These are phyloP conservation scores for Candida verbasci DNA, from an alignment of 805 yeast genomes.

Conservation along the genomic window DNA sequence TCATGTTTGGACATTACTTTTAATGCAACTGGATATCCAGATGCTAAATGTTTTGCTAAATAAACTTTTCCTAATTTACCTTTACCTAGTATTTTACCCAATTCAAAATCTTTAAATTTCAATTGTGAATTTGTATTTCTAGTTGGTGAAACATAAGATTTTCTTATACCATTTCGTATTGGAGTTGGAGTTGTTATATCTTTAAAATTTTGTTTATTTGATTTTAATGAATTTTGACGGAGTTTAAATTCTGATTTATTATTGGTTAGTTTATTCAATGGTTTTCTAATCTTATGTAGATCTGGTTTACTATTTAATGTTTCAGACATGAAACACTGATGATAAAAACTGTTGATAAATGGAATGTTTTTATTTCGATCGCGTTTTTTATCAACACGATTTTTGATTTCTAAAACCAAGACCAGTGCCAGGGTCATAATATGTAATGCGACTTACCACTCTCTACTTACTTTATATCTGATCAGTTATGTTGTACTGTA, in stretches of 20 bases:
- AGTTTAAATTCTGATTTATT: conserved; percentile 1
- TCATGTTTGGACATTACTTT: conserved; percentile 89
- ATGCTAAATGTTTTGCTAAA: conserved; percentile 70
- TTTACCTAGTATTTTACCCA: conserved; percentile 83
- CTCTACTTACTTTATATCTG: too few relatives aligned
- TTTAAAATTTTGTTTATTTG: neutral
- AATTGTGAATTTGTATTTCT: neutral
- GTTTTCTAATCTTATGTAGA: conserved; percentile 1
- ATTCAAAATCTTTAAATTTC: conserved; percentile 58
- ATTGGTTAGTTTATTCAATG: conserved; percentile 2
- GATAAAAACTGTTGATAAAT: too few relatives aligned
- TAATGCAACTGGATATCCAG: conserved; percentile 83
- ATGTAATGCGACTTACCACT: too few relatives aligned
- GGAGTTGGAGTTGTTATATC: conserved; percentile 5
- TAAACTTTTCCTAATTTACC: conserved; percentile 94
- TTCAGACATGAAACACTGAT: too few relatives aligned
- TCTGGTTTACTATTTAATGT: too few relatives aligned
- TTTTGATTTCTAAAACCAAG: too few relatives aligned
- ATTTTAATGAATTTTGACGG: neutral
- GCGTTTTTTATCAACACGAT: too few relatives aligned
- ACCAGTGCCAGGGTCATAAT: too few relatives aligned
- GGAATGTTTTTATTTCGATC: too few relatives aligned
- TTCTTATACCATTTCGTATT: neutral
- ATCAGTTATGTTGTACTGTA: too few relatives aligned
- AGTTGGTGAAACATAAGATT: neutral